A percentile compares a stretch with the other conserved stretches of the same genome.
These are phyloP conservation scores for Zanthoxylum bungeanum DNA, from an alignment of 345 rosid species.

Conservation along the genomic window DNA sequence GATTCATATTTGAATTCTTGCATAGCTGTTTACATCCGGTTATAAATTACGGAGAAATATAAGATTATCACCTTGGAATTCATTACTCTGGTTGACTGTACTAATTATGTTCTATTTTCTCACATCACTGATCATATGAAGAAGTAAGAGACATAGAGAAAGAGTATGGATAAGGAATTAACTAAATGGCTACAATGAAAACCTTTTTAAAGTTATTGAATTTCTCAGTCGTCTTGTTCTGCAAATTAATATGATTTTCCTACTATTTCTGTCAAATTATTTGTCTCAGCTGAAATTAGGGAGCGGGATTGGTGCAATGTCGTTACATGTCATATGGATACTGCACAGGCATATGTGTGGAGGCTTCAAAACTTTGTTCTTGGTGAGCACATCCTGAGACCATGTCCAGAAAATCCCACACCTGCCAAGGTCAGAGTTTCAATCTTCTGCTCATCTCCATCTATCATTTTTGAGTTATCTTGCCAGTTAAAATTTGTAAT, in stretches of 20 bases:
- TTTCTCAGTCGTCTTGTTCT: too few species aligned
- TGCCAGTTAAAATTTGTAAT: not conserved
- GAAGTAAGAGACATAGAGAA: not conserved
- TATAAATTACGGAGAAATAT: too few species aligned
- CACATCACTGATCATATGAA: not conserved
- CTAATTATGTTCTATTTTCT: not conserved
- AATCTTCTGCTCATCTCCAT: not conserved
- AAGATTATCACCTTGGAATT: not conserved
- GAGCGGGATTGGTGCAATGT: slow-evolving; percentile 99
- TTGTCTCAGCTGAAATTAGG: slow-evolving; percentile 82
- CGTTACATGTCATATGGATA: slow-evolving; percentile 92
- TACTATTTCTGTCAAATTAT: slow-evolving; percentile 8
- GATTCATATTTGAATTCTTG: not conserved
- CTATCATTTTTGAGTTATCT: not conserved
- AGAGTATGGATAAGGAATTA: not conserved
- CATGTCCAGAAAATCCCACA: slow-evolving; percentile 78
- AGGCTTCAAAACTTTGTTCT: slow-evolving; percentile 98
- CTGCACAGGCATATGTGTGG: slow-evolving; percentile 92
- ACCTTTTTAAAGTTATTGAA: slow-evolving; percentile 1
- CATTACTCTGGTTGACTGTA: not conserved
- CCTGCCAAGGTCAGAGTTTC: slow-evolving; percentile 67
- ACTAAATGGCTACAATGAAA: slow-evolving; percentile 5
- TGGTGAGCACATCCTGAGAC: slow-evolving; percentile 92
- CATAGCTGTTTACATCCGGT: not conserved
- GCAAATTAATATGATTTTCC: slow-evolving; percentile 12